Evolutionary conservation across 176 grass and related monocot species (phyloP), one percentile per base, ranked within the genome.

Genomic region (Phyllostachys edulis): DNA sequence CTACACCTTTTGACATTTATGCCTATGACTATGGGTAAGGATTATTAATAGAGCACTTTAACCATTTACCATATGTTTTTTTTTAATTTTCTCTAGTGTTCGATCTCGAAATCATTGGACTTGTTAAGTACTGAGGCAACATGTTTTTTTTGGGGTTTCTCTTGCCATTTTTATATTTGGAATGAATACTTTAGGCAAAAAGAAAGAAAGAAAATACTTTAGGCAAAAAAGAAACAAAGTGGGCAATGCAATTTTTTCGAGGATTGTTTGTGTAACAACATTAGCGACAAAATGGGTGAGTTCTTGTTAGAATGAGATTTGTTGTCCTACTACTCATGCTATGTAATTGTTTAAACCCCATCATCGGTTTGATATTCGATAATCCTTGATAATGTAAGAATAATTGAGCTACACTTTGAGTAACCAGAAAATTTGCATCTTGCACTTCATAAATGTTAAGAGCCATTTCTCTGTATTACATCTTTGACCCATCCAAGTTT

Each of bases 1-100:
- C 32, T 37, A 78, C 71, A 82, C 29, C 52, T 71, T 79, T 87
- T 67, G 41, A 51, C 18, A 44, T 75, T 75, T 50, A 50, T 74
- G 67, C 52, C 17, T 73, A 26, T n/a, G 37, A 47, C 5, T 71
- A 68, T 75, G 96, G 93, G 96, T 95, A 94, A 93, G 89, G 4
- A 69, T 82, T 71, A 26, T 77, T 15, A 55, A 59, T 75, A 42
- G 32, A 73, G 9, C 52, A 49, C 42, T 23, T 40, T 46, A 47
- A 21, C 69, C 4, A 71, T 65, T 69, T 70, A 49, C 1, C 41
- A 62, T 13, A 60, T 20, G 12, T 5, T 62, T 9, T 82, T 74
- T 34, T 74, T 29, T 29, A 57, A 24, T 11, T 8, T 56, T 40
- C 38, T 12, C 21, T 23, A 1, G 9, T 20, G 40, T 51, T 73